These are phyloP conservation scores for Candida golubevii DNA, from an alignment of 805 yeast genomes.

Conservation along the genomic window DNA sequence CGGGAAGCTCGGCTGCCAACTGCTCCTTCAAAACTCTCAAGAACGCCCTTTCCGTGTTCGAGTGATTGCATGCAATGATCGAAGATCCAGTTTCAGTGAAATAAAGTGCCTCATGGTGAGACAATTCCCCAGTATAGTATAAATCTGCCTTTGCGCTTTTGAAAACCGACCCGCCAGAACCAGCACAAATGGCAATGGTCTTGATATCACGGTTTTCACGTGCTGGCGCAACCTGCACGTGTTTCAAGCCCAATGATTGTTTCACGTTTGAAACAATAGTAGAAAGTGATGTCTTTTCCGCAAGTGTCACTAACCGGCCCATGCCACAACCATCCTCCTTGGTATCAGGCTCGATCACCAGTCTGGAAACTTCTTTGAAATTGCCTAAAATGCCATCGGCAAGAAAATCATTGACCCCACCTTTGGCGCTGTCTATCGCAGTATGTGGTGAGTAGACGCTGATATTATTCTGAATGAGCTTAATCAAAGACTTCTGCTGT, in stretches of 20 bases:
- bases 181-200: conserved; percentile 87
- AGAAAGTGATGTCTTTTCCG: conserved; percentile 37
- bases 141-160: conserved; percentile 60
- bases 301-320: conserved; percentile 66
- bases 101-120: conserved; percentile 85
- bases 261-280: conserved; percentile 53
- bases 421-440: conserved; percentile 84
- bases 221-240: conserved; percentile 60
- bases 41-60: conserved; percentile 91
- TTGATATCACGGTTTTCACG: conserved; percentile 26
- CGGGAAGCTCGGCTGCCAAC: conserved; percentile 41
- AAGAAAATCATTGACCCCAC: conserved; percentile 96
- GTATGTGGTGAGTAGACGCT: conserved; percentile 96
- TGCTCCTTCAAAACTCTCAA: conserved; percentile 49
- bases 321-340: conserved; percentile 62
- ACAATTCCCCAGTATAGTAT: conserved; percentile 85
- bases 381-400: conserved; percentile 49
- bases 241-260: conserved; percentile 42
- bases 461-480: conserved; percentile 69
- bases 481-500: conserved; percentile 74
- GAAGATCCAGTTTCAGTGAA: conserved; percentile 51
- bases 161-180: conserved; percentile 84
- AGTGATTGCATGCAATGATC: conserved; percentile 80
- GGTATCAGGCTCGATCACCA: conserved; percentile 43
- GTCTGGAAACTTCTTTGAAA: conserved; percentile 22